These are phyloP conservation scores for Vaucheria bursata DNA, from an alignment of 352 stramenopile genomes.

Conservation along the genomic window DNA sequence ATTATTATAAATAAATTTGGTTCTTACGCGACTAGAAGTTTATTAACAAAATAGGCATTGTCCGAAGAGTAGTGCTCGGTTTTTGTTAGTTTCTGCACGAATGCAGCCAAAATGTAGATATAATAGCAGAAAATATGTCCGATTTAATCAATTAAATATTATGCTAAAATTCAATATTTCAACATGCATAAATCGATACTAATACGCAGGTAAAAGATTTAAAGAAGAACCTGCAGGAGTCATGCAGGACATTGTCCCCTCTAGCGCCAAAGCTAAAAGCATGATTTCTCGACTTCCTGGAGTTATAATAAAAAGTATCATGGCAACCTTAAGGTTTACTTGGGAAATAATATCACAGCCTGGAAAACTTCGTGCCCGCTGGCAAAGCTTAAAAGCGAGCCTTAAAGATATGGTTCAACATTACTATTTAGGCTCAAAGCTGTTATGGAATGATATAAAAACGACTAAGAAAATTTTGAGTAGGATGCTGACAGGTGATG, in stretches of 20 bases:
- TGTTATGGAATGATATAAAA: constrained; percentile 86
- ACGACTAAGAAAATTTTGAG: constrained; percentile 82
- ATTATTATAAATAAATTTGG: too few species aligned
- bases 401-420: constrained; percentile 54
- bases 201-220: too few species aligned
- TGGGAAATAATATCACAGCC: constrained; percentile 31
- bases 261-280: not conserved
- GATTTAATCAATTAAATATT: too few species aligned
- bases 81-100: too few species aligned
- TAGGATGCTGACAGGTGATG: constrained; percentile 79
- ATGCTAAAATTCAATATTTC: too few species aligned
- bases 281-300: not conserved
- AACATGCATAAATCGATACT: too few species aligned
- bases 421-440: constrained; percentile 91
- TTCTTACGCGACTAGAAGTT: too few species aligned
- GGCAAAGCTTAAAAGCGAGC: constrained; percentile 13
- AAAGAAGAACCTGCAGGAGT: too few species aligned
- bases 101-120: too few species aligned
- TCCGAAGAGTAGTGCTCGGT: too few species aligned
- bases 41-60: too few species aligned
- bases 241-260: not conserved
- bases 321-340: constrained; percentile 14
- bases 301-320: constrained; percentile 21
- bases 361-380: constrained; percentile 12
- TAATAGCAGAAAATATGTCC: too few species aligned